Percentiles rank a stretch among this genome's conserved stretches.
These are phyloP conservation scores for Trametes maxima DNA, from an alignment of 768 basidiomycete genomes.

Conservation along the genomic window DNA sequence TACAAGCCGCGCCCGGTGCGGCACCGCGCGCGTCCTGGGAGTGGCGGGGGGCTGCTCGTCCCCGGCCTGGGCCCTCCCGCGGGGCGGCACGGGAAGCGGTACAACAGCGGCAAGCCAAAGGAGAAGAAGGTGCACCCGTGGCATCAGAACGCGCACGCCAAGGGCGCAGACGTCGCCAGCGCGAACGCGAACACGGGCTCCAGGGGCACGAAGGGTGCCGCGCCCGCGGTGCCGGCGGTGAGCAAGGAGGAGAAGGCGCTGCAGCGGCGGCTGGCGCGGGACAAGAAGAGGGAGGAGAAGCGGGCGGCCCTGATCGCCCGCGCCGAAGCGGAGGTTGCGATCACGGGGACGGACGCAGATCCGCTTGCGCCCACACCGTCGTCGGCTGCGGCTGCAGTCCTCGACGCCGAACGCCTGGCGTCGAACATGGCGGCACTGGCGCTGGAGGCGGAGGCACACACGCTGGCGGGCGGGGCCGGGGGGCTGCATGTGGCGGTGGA, in stretches of 20 bases:
- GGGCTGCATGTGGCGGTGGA: slow-evolving; percentile 38
- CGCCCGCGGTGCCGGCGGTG: slow-evolving; percentile 14
- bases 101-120: slow-evolving; percentile 21
- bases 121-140: slow-evolving; percentile 29
- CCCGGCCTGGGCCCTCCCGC: slow-evolving; percentile 6
- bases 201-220: neutral
- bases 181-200: neutral
- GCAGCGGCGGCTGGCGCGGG: slow-evolving; percentile 48
- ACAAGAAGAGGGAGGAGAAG: slow-evolving; percentile 55
- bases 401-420: neutral
- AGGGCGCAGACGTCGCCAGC: neutral
- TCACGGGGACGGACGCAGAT: slow-evolving; percentile 15
- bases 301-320: slow-evolving; percentile 25
- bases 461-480: slow-evolving; percentile 38
- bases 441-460: slow-evolving; percentile 23
- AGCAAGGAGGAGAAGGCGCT: slow-evolving; percentile 36
- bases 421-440: slow-evolving; percentile 36
- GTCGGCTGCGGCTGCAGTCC: neutral
- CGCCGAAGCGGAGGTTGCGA: slow-evolving; percentile 13
- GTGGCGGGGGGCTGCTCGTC: neutral
- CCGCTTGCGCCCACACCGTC: neutral
- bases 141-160: slow-evolving; percentile 18
- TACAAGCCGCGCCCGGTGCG: slow-evolving; percentile 73
- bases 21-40: slow-evolving; percentile 40
- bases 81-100: slow-evolving; percentile 31